Evolutionary conservation across 2,329 filamentous ascomycete species (phyloP).

Genomic region (Alternaria ventricosa): DNA sequence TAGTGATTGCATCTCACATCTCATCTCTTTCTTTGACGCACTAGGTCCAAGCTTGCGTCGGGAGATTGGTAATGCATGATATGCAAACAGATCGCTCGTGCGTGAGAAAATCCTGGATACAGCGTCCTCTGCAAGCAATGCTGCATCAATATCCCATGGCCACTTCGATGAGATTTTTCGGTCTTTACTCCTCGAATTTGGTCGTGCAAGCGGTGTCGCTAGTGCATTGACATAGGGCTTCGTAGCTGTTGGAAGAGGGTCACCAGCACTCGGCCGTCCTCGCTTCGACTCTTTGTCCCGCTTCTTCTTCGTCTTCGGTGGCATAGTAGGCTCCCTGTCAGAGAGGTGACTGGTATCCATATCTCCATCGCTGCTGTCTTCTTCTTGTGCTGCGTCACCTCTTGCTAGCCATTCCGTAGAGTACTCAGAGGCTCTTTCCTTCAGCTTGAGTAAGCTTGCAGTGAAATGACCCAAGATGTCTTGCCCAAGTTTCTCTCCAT

Average conservation of each 20-base stretch:
- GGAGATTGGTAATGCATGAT: conserved; percentile 29
- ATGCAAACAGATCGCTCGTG: conserved; percentile 32
- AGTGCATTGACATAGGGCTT: no score
- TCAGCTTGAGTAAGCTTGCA: not conserved
- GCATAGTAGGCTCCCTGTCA: not conserved
- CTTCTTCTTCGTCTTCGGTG: not conserved
- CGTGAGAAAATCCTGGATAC: no score
- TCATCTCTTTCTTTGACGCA: conserved; percentile 15
- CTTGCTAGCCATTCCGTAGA: conserved; percentile 6
- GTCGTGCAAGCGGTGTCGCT: no score
- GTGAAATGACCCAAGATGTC: conserved; percentile 6
- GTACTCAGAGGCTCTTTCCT: not conserved
- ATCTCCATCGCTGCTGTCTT: not conserved
- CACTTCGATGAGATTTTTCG: conserved; percentile 23
- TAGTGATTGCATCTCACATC: conserved; percentile 19
- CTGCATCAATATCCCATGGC: conserved; percentile 29
- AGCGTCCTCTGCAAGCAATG: no score
- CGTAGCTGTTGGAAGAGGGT: no score
- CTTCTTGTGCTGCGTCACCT: not conserved
- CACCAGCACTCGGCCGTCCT: no score
- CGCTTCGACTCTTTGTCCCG: no score
- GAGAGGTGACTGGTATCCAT: not conserved
- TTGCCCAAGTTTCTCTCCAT: conserved; percentile 8
- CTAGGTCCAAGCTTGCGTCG: conserved; percentile 10
- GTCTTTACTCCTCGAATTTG: conserved; percentile 10